Conservation (phyloP, 495 filamentous ascomycete species). For the Endocarpon pusillum region DNA sequence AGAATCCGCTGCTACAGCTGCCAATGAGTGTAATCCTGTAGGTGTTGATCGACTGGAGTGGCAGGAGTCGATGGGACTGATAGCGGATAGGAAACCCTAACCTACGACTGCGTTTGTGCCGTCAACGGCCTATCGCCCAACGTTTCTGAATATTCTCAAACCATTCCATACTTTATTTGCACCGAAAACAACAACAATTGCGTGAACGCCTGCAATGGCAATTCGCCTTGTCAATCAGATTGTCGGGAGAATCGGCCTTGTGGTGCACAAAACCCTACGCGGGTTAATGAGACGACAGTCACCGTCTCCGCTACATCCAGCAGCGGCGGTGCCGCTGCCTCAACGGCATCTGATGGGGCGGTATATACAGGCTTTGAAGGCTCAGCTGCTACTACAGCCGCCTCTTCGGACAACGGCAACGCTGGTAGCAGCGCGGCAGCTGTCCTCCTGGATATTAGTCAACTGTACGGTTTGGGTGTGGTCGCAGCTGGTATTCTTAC, state of each 20-base stretch:
- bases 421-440: conserved; percentile 21
- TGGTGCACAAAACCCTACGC: conserved; percentile 54
- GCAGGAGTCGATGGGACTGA: too few species aligned
- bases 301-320: conserved; percentile 24
- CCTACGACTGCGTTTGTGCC: conserved; percentile 59
- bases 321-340: conserved; percentile 19
- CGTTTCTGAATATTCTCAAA: conserved; percentile 65
- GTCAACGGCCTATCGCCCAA: conserved; percentile 60
- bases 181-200: conserved; percentile 55
- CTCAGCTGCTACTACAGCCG: conserved; percentile 17
- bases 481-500: conserved; percentile 42
- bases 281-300: conserved; percentile 39
- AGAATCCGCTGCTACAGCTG: conserved; percentile 27
- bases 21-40: conserved; percentile 60
- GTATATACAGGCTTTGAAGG: conserved; percentile 35
- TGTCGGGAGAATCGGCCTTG: conserved; percentile 65
- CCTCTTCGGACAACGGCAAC: conserved; percentile 15
- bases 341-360: conserved; percentile 15
- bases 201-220: conserved; percentile 36
- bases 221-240: conserved; percentile 39
- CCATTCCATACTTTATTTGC: conserved; percentile 75
- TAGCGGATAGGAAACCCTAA: conserved; percentile 45
- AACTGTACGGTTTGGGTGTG: conserved; percentile 38
- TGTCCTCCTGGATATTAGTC: conserved; percentile 27
- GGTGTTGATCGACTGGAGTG: conserved; percentile 14